A percentile compares a stretch with the other conserved stretches of the same genome.
Conservation (phyloP, 768 basidiomycete species). For the Daedaleopsis sinensis region DNA sequence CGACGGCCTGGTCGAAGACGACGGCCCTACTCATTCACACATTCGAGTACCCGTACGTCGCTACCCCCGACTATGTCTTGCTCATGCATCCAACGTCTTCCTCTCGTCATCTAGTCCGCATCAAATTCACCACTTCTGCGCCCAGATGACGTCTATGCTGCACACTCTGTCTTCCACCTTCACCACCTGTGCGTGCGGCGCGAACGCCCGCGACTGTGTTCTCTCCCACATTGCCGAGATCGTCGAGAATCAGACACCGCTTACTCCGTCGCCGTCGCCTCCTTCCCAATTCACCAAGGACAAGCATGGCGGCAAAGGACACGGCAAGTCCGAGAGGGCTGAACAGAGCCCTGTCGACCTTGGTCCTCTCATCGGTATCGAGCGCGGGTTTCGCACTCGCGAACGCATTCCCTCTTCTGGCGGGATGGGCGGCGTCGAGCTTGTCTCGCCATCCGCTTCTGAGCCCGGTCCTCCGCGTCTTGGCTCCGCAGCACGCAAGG, state of each 20-base stretch:
- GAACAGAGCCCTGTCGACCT: conserved; percentile 42
- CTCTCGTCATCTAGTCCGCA: conserved; percentile 30
- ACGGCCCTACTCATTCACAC: no score
- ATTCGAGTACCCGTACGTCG: conserved; percentile 63
- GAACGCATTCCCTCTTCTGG: conserved; percentile 59
- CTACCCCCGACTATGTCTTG: neutral
- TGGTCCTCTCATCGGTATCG: conserved; percentile 63
- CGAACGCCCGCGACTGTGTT: conserved; percentile 62
- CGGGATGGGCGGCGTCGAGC: conserved; percentile 66
- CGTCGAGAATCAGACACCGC: conserved; percentile 46
- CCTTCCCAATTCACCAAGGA: conserved; percentile 22
- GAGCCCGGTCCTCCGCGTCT: conserved; percentile 23
- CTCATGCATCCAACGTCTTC: neutral
- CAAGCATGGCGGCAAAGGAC: conserved; percentile 4
- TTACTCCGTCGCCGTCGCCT: conserved; percentile 29
- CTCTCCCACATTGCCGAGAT: conserved; percentile 66
- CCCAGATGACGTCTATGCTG: conserved; percentile 70
- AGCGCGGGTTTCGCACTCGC: conserved; percentile 63
- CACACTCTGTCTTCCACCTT: conserved; percentile 72
- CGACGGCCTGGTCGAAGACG: no score
- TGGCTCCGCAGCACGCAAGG: neutral
- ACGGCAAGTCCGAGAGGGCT: neutral
- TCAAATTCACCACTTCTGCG: conserved; percentile 54
- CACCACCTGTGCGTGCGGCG: conserved; percentile 75
- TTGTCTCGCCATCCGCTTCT: conserved; percentile 37